phyloP scores from a whole-genome alignment of 2,329 filamentous ascomycete genomes.

The Fusarium drepaniforme region DNA sequence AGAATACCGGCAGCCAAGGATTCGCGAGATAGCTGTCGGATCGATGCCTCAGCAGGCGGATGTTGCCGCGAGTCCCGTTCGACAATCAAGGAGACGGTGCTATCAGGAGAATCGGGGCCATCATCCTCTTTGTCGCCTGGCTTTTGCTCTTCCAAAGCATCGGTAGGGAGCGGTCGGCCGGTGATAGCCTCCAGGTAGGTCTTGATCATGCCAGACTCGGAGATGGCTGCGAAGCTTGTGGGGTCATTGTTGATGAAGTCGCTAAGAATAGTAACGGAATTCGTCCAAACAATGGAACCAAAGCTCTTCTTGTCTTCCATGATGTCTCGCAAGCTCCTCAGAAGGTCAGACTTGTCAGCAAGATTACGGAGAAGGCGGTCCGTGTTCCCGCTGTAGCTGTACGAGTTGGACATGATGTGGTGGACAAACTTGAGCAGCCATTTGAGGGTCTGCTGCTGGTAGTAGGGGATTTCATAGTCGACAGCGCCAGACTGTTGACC shows the following conservation, averaged over 20 bases:
- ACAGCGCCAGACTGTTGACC: conserved; percentile 82
- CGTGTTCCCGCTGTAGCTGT: conserved; percentile 79
- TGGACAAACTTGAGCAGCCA: conserved; percentile 97
- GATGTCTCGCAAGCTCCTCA: conserved; percentile 83
- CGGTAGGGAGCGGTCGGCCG: conserved; percentile 57
- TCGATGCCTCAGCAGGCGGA: conserved; percentile 64
- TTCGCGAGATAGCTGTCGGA: conserved; percentile 58
- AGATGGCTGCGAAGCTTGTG: conserved; percentile 95
- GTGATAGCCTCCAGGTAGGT: conserved; percentile 88
- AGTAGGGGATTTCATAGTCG: conserved; percentile 94
- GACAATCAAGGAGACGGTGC: conserved; percentile 54
- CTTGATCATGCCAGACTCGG: conserved; percentile 90
- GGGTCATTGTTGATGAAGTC: conserved; percentile 99
- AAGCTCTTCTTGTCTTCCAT: conserved; percentile 84
- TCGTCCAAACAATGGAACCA: conserved; percentile 96
- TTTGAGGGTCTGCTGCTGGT: conserved; percentile 92
- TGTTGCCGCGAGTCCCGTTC: conserved; percentile 59
- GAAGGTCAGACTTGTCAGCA: conserved; percentile 89
- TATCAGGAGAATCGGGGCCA: conserved; percentile 52
- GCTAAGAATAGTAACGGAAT: conserved; percentile 89
- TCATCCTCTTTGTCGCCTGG: conserved; percentile 48
- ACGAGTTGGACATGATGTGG: conserved; percentile 88
- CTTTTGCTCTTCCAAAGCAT: conserved; percentile 46
- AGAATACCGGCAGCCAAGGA: conserved; percentile 79
- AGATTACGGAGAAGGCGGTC: conserved; percentile 92